These are phyloP conservation scores for Hyphodiscus hymeniophilus DNA, from an alignment of 495 filamentous ascomycete species.

Conservation along the genomic window DNA sequence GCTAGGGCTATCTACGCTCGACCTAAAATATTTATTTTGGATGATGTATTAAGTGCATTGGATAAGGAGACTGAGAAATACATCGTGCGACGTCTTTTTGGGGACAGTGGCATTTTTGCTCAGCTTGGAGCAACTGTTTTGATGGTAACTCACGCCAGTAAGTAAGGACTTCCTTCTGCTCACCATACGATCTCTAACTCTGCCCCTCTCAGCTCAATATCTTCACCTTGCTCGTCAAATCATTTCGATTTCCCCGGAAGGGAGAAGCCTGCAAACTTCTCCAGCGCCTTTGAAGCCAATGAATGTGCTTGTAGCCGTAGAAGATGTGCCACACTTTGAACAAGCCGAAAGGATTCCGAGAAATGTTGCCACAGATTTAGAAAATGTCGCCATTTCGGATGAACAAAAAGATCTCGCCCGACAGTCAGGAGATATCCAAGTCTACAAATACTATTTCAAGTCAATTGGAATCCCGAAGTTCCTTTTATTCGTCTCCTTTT, in stretches of 20 bases:
- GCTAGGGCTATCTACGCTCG: constrained; percentile 15
- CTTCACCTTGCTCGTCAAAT: neutral
- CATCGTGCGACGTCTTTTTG: constrained; percentile 26
- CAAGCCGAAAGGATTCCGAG: neutral
- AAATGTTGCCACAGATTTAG: too few species aligned
- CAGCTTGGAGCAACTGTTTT: constrained; percentile 12
- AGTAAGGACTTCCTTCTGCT: neutral
- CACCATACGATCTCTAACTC: constrained; percentile 11
- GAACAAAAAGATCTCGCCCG: neutral
- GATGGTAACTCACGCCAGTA: constrained; percentile 8
- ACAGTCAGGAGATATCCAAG: neutral
- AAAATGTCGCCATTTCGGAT: neutral
- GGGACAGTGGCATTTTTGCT: constrained; percentile 22
- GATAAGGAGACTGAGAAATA: constrained; percentile 14
- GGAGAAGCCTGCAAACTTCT: neutral
- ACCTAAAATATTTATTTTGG: constrained; percentile 8
- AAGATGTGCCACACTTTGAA: neutral
- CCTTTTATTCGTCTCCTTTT: neutral
- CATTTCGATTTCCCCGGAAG: neutral
- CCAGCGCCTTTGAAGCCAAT: neutral
- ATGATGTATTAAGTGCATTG: constrained; percentile 20
- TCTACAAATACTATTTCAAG: neutral
- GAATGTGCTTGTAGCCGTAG: neutral
- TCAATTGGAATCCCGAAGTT: neutral
- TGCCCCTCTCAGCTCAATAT: constrained; percentile 17